Conservation (phyloP, 768 basidiomycete species). For the Fomitopsis pulvina region DNA sequence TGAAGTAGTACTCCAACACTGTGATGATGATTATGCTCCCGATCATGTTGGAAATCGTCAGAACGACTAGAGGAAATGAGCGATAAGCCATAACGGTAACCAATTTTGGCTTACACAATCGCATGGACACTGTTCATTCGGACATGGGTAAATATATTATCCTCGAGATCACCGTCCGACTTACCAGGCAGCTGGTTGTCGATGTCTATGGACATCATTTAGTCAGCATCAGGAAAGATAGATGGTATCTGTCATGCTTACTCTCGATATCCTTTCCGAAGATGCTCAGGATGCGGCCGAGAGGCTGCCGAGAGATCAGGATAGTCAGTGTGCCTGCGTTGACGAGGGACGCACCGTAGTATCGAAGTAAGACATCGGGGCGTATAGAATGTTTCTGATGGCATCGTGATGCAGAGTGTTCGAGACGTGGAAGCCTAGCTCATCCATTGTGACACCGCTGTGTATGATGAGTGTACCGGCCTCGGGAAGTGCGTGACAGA, state of each 20-base stretch:
- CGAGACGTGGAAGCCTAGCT: constrained; percentile 10
- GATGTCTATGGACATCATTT: constrained; percentile 38
- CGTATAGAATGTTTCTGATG: constrained; percentile 66
- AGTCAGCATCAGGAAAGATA: neutral
- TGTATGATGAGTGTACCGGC: too few relatives aligned
- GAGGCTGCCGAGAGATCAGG: constrained; percentile 33
- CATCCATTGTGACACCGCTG: constrained; percentile 55
- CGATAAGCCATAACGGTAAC: neutral
- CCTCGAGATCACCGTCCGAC: constrained; percentile 4
- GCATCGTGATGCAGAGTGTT: constrained; percentile 36
- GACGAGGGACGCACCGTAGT: constrained; percentile 47
- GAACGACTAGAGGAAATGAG: constrained; percentile 29
- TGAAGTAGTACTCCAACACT: constrained; percentile 60
- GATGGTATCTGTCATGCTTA: constrained; percentile 20
- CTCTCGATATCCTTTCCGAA: constrained; percentile 87
- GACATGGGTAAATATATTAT: neutral
- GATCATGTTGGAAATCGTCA: constrained; percentile 44
- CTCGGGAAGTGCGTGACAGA: constrained; percentile 76
- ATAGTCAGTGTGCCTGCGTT: neutral
- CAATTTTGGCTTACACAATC: constrained; percentile 38
- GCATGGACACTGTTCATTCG: constrained; percentile 51
- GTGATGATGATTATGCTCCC: constrained; percentile 63
- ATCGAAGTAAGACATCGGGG: constrained; percentile 89
- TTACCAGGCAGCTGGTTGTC: constrained; percentile 57
- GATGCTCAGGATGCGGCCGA: constrained; percentile 86